Percentiles rank a stretch among this genome's conserved stretches.
These are phyloP conservation scores for Akanthomyces lecanii DNA, from an alignment of 2,329 filamentous ascomycete genomes.

Conservation along the genomic window DNA sequence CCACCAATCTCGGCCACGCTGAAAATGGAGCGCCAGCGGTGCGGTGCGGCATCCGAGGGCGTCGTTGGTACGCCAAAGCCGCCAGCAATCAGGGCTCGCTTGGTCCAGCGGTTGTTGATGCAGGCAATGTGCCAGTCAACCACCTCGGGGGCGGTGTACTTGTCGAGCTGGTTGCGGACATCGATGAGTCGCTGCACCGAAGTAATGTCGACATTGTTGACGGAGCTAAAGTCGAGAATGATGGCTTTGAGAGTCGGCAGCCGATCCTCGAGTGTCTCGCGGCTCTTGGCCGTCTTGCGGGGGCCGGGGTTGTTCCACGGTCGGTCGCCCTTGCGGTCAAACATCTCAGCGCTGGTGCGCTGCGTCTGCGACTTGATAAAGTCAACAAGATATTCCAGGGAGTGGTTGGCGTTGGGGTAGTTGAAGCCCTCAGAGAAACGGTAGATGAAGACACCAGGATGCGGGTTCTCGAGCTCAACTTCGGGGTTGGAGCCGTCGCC, in stretches of 20 bases:
- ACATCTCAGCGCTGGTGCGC: conserved; percentile 68
- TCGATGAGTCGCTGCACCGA: conserved; percentile 91
- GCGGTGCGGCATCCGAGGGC: conserved; percentile 39
- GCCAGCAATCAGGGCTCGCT: conserved; percentile 78
- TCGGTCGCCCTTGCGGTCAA: conserved; percentile 65
- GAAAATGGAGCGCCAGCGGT: conserved; percentile 92
- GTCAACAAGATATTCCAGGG: conserved; percentile 46
- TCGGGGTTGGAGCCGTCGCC: conserved; percentile 49
- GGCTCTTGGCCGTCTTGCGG: conserved; percentile 39
- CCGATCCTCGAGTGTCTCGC: conserved; percentile 31
- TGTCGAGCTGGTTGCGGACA: conserved; percentile 87
- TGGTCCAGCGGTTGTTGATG: conserved; percentile 92
- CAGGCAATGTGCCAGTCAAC: conserved; percentile 97
- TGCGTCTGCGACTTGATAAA: conserved; percentile 69
- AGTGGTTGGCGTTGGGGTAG: conserved; percentile 50
- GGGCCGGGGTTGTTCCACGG: conserved; percentile 95
- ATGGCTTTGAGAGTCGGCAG: conserved; percentile 78
- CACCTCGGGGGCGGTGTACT: conserved; percentile 71
- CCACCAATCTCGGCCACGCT: conserved; percentile 84
- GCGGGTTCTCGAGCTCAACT: conserved; percentile 41
- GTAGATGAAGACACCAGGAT: conserved; percentile 53
- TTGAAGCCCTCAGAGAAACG: conserved; percentile 53
- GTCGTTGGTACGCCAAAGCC: conserved; percentile 81
- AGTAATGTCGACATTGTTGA: conserved; percentile 92
- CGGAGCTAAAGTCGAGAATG: conserved; percentile 87